Conservation (phyloP, 164 flowering plant species). For the Magnolia changhungtana region DNA sequence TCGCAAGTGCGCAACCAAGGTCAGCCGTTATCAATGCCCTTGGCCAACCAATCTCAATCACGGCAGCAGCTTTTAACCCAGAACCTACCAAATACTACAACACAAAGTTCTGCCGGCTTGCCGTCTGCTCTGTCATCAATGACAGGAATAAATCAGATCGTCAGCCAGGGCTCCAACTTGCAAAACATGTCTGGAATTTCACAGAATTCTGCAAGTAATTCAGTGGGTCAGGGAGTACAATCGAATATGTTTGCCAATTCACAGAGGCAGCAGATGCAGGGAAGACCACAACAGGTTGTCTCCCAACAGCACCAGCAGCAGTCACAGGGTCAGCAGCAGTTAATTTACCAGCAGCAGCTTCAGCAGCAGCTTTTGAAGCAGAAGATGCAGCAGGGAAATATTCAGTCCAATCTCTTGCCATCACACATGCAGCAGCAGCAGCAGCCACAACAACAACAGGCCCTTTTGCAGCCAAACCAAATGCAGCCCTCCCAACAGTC, state of each 20-base stretch:
- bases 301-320: constrained; percentile 46
- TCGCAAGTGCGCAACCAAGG: constrained; percentile 53
- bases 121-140: constrained; percentile 43
- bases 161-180: constrained; percentile 49
- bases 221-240: constrained; percentile 55
- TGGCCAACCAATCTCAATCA: constrained; percentile 60
- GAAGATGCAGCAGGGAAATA: constrained; percentile 50
- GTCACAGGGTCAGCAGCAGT: constrained; percentile 44
- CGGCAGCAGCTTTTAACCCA: constrained; percentile 56
- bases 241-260: constrained; percentile 54
- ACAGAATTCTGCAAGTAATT: constrained; percentile 44
- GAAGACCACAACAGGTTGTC: constrained; percentile 49
- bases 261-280: constrained; percentile 70
- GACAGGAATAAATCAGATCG: constrained; percentile 42
- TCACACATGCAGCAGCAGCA: constrained; percentile 69
- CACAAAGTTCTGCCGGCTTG: constrained; percentile 52
- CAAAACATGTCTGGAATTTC: constrained; percentile 53
- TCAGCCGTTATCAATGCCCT: constrained; percentile 33
- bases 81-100: constrained; percentile 41
- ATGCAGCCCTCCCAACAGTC: constrained; percentile 67
- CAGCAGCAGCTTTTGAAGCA: constrained; percentile 31
- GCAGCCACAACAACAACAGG: constrained; percentile 42
- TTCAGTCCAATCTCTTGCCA: constrained; percentile 42
- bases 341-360: constrained; percentile 34
- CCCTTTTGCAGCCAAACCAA: constrained; percentile 51